Conservation (phyloP, 257 asterid genomes). For the Nemophila menziesii region DNA sequence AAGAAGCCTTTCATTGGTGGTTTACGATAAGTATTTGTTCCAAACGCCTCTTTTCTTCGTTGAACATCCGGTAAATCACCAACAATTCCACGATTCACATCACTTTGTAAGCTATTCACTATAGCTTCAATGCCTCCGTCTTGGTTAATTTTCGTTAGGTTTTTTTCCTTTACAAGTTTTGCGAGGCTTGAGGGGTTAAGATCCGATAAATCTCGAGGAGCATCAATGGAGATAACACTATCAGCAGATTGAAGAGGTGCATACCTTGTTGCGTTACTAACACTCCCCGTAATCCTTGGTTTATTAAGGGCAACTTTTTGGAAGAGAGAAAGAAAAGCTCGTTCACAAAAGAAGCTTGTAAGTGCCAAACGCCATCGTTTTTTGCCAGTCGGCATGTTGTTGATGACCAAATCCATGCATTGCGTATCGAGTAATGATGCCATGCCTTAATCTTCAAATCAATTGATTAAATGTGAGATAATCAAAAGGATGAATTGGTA, state of each 20-base stretch:
- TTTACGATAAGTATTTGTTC: conserved; percentile 20
- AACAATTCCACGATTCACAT: conserved; percentile 15
- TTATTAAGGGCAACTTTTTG: background rate
- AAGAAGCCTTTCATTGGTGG: conserved; percentile 16
- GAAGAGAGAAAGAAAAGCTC: conserved; percentile 9
- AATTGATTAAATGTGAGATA: too few species aligned
- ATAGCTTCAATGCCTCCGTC: conserved; percentile 26
- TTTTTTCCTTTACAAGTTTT: conserved; percentile 26
- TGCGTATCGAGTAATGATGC: background rate
- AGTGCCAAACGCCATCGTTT: conserved; percentile 22
- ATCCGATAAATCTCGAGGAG: conserved; percentile 4
- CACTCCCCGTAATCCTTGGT: too few species aligned
- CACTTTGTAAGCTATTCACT: conserved; percentile 14
- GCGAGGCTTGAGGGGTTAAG: conserved; percentile 17
- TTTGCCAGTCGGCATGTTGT: background rate
- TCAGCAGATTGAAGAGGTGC: background rate
- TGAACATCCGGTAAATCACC: conserved; percentile 15
- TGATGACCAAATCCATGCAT: conserved; percentile 1
- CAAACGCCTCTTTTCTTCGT: conserved; percentile 23
- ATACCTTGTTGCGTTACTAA: conserved; percentile 4
- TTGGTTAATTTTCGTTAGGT: conserved; percentile 6
- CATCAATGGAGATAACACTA: background rate
- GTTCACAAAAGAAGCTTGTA: conserved; percentile 18
- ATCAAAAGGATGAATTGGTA: too few species aligned
- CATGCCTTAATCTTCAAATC: too few species aligned